A percentile compares a stretch with the other conserved stretches of the same genome.
phyloP scores from a whole-genome alignment of 306 rosid species.

The Prunus mume region DNA sequence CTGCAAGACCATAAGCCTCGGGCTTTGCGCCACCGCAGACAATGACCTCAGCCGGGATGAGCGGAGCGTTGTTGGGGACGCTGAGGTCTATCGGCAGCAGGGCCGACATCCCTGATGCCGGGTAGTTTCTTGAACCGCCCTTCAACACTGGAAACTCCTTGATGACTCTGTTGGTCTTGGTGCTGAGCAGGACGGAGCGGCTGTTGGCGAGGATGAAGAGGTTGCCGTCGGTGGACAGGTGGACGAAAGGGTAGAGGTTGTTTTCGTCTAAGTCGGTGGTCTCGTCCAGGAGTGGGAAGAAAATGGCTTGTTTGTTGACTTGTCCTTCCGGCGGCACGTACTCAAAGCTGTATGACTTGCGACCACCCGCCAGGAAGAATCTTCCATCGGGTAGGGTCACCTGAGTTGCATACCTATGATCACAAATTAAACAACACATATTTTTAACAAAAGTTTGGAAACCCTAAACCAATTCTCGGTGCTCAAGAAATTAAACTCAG shows the following conservation, averaged over 20 bases:
- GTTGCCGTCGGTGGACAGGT: slow-evolving; percentile 64
- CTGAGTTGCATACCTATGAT: slow-evolving; percentile 69
- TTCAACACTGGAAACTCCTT: slow-evolving; percentile 46
- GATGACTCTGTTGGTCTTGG: slow-evolving; percentile 35
- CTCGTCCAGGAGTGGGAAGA: slow-evolving; percentile 56
- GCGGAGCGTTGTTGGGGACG: background rate
- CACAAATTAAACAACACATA: background rate
- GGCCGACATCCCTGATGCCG: slow-evolving; percentile 74
- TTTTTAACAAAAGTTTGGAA: background rate
- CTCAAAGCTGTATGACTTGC: slow-evolving; percentile 62
- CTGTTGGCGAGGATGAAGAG: slow-evolving; percentile 72
- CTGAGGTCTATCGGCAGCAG: slow-evolving; percentile 61
- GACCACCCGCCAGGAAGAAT: slow-evolving; percentile 66
- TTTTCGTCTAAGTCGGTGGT: slow-evolving; percentile 85
- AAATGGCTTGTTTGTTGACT: background rate
- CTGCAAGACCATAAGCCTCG: slow-evolving; percentile 44
- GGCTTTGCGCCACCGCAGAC: slow-evolving; percentile 71
- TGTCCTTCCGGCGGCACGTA: slow-evolving; percentile 53
- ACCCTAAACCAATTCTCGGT: background rate
- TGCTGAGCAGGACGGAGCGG: slow-evolving; percentile 65
- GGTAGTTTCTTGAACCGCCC: slow-evolving; percentile 84
- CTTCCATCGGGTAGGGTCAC: slow-evolving; percentile 46
- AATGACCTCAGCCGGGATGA: slow-evolving; percentile 48
- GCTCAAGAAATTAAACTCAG: background rate
- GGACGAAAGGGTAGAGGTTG: slow-evolving; percentile 82